Base-by-base conservation (phyloP, 371 early-diverging fungal genomes). In the Circinella umbellata region DNA sequence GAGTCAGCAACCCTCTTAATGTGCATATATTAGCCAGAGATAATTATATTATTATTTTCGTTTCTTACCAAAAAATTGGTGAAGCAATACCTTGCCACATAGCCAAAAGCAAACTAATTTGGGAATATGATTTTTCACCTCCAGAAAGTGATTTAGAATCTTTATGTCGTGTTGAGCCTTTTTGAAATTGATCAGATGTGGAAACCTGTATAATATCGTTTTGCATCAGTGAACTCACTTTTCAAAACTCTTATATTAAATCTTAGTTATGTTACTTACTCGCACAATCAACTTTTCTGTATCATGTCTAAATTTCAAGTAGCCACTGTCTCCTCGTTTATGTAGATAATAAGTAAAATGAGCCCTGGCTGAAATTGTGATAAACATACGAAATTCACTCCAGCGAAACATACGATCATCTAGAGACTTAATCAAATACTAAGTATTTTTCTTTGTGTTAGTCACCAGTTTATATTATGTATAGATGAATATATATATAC, bases 101-200 rank as follows among this genome's bases (percentile, higher is more conserved):
- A 13, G 98, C 84, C 61, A 99, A 81, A 35, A 99, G 84, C 63
- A 99, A 84, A 76, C 99, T 99, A 47, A 99, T 91, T 20, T 98
- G 98, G 0, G 99, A 94, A 75, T 96, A 99, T n/a, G 97, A 96
- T 78, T 99, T 98, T 83, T 99, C 99, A 47, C 99, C 99, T 15
- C 99, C 99, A 27, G 96, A 96, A 11, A 99, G 87, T 3, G 94
- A 93, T 66, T 89, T 91, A 14, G 96, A 93, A 75, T 97, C 97
- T 74, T 95, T 96, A 64, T 93, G 81, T 34, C 82, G 79, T 3
- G 75, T 73, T 17, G 42, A 42, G 11, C 85, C 82, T 62, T 78
- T 81, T 38, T 69, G 71, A 38, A 73, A 78, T 51, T 81, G 82
- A 69, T 82, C 85, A 61, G 80, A 80, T 3, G 85, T 82, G 14